Evolutionary conservation across 495 filamentous ascomycete species (phyloP), one percentile per base, ranked within the genome.

Genomic region (Podospora pseudopauciseta): DNA sequence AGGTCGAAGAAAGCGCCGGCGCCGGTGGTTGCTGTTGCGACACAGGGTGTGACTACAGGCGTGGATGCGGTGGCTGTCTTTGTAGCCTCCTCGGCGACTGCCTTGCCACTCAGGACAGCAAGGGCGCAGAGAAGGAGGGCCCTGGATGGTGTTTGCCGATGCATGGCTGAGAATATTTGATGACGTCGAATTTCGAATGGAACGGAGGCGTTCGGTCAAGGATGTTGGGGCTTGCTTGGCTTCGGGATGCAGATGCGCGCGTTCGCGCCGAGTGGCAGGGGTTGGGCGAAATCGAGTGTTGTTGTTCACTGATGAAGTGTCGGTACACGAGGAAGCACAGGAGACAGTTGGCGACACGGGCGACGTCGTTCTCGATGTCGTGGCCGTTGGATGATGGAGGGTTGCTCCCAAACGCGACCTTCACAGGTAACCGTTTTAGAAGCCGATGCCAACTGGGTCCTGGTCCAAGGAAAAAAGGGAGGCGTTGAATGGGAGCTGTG

Each of bases 1-100:
- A 99, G 83, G 75, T 99, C 95, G 81, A 92, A 98, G 86, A 93
- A 98, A 64, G 90, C 82, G 59, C 92, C 93, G 65, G 90, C 82
- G 60, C 92, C 93, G 61, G 83, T 89, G 53, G 73, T 74, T n/a
- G 91, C 92, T 63, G 88, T 89, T 15, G 91, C 89, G 5, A 94
- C 94, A 77, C 96, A 98, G 16, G 93, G 88, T 19, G 83, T 85
- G 3, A 77, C 73, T 11, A 77, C 79, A 19, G 76, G 73, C 2
- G 79, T 77, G 9, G 69, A 67, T 13, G 73, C 32, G 3, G 72
- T 58, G 0, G 64, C 15, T 2, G 70, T 68, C n/a, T 73, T 69
- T 26, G 64, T 54, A 61, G 70, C 16, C 15, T 74, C 66, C 2
- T 69, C 72, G 39, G 75, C 76, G 20, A 20, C 44, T 1, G 64